Evolutionary conservation across 2,329 filamentous ascomycete species (phyloP).

Genomic region (Aspergillus ibericus): DNA sequence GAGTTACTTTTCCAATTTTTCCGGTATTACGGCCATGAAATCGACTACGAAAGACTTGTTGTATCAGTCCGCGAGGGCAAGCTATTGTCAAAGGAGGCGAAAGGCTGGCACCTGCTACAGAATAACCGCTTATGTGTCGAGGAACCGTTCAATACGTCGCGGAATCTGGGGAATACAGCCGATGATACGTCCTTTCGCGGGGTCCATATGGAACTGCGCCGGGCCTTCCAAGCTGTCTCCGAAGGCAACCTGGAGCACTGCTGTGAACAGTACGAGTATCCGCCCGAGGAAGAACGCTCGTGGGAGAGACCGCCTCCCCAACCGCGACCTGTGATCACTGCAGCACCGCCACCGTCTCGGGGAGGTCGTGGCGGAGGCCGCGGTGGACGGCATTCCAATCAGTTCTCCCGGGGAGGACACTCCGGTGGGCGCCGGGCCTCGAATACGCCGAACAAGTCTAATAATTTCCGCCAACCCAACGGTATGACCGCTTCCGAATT

Average conservation of each 20-base stretch:
- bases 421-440: slow-evolving; percentile 56
- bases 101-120: slow-evolving; percentile 77
- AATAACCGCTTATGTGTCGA: slow-evolving; percentile 92
- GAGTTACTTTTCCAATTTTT: slow-evolving; percentile 95
- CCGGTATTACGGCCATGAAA: slow-evolving; percentile 87
- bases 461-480: slow-evolving; percentile 40
- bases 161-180: slow-evolving; percentile 93
- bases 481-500: slow-evolving; percentile 39
- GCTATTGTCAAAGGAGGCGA: slow-evolving; percentile 76
- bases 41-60: slow-evolving; percentile 82
- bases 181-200: slow-evolving; percentile 93
- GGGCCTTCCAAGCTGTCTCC: slow-evolving; percentile 80
- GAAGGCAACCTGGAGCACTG: slow-evolving; percentile 77
- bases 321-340: slow-evolving; percentile 54
- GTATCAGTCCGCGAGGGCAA: slow-evolving; percentile 83
- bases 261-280: slow-evolving; percentile 85
- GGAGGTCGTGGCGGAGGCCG: slow-evolving; percentile 51
- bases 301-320: slow-evolving; percentile 60
- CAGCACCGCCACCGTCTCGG: slow-evolving; percentile 42
- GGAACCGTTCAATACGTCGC: slow-evolving; percentile 86
- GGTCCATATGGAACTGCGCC: slow-evolving; percentile 82
- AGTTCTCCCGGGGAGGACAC: slow-evolving; percentile 49
- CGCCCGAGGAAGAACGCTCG: slow-evolving; percentile 69
- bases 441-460: slow-evolving; percentile 52
- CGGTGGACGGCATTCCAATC: slow-evolving; percentile 51